Base-by-base conservation (phyloP, 148 eudicot species). In the Arctostaphylos glauca region DNA sequence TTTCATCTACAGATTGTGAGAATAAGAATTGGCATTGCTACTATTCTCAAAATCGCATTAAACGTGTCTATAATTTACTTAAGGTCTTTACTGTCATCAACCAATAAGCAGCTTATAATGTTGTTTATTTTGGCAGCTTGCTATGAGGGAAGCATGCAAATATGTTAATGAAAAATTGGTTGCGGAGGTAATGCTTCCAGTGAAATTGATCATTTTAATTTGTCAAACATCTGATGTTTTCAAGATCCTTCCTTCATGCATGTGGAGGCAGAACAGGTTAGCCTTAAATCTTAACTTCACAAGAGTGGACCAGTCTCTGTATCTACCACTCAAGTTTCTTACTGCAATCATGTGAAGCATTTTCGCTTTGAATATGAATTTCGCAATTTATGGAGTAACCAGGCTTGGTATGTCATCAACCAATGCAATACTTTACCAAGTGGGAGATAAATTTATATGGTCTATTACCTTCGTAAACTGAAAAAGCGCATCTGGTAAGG, bases 131-230 rank as follows among this genome's bases (percentile, higher is more conserved):
- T 83, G 83, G 53, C 95, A 97, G 99, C 98, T 97, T 86, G 97
- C 98, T n/a, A 97, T 97, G 99, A 89, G 98, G 87, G 99, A 97
- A 89, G 98, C 99, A 77, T 94, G 97, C 92, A 97, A 97, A 86
- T 97, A 97, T 83, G 88, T 97, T 83, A 96, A 97, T n/a, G 98
- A 97, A 81, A 97, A 97, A 76, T 82, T 97, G 87, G 88, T 96
- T 16, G 93, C 92, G 81, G 91, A 90, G 99, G 99, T 96, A 91
- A 50, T 43, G 18, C 38, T 82, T 31, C 6, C 67, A 44, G 15
- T 68, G 13, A 52, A 52, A 52, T 52, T 52, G 14, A 10, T 52
- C 54, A 0, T 9, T 52, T 13, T 52, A 2, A 52, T 52, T 13
- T 2, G 54, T 52, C 12, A 52, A 9, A 9, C 12, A 50, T 9